Evolutionary conservation across 331 rosid genomes (phyloP).

Genomic region (Malus hybrid): DNA sequence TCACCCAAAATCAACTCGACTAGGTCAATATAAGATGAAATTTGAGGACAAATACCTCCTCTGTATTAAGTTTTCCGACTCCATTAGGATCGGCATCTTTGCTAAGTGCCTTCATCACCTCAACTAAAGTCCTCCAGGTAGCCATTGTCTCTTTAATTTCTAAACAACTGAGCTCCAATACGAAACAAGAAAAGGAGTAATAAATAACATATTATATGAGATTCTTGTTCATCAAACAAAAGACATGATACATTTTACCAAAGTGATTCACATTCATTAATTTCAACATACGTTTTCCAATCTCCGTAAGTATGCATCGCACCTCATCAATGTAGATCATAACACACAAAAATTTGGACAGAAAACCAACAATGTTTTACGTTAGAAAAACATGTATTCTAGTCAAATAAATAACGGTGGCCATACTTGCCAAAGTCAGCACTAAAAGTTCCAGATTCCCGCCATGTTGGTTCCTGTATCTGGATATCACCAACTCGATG

Average conservation of each 20-base stretch:
- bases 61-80: constrained; percentile 68
- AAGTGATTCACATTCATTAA: not conserved
- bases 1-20: constrained; percentile 5
- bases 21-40: constrained; percentile 1
- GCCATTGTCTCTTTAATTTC: constrained; percentile 66
- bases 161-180: constrained; percentile 44
- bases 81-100: constrained; percentile 74
- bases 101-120: constrained; percentile 87
- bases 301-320: not conserved
- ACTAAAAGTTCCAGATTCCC: constrained; percentile 78
- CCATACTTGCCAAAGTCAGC: constrained; percentile 74
- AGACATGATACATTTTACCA: no score
- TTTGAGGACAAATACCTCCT: constrained; percentile 54
- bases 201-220: not conserved
- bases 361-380: no score
- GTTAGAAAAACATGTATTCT: no score
- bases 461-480: constrained; percentile 65
- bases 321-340: not conserved
- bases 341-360: no score
- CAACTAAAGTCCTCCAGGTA: constrained; percentile 69
- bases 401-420: not conserved
- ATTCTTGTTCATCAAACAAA: no score
- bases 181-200: constrained; percentile 12
- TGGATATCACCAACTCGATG: constrained; percentile 74
- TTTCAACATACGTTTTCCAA: not conserved